These are phyloP conservation scores for Primulina eburnea DNA, from an alignment of 257 asterid genomes.

Conservation along the genomic window DNA sequence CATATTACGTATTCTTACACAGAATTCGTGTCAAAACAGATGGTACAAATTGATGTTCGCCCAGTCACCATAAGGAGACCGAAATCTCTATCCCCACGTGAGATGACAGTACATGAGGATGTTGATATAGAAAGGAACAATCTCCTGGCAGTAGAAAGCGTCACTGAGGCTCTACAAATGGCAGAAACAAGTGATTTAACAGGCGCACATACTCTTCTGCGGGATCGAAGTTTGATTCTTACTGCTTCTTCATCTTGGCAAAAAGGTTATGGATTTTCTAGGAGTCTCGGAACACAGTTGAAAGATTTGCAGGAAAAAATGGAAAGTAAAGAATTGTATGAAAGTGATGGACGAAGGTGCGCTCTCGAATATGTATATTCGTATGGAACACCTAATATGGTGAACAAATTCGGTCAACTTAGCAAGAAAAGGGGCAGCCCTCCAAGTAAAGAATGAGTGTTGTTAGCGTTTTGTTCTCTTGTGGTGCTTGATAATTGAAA, in stretches of 20 bases:
- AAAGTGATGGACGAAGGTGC: no score
- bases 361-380: no score
- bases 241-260: slow-evolving; percentile 17
- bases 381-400: no score
- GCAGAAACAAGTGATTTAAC: slow-evolving; percentile 18
- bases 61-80: slow-evolving; percentile 20
- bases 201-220: slow-evolving; percentile 10
- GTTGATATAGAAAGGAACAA: slow-evolving; percentile 23
- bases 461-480: no score
- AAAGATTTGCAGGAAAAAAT: no score
- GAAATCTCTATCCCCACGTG: background rate
- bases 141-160: slow-evolving; percentile 13
- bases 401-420: no score
- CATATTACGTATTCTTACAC: slow-evolving; percentile 22
- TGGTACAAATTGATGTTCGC: slow-evolving; percentile 11
- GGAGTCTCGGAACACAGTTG: no score
- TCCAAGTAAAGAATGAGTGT: no score
- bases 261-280: slow-evolving; percentile 16
- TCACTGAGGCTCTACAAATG: slow-evolving; percentile 21
- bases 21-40: slow-evolving; percentile 16
- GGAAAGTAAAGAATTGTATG: no score
- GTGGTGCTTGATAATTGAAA: no score
- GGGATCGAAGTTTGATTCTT: background rate
- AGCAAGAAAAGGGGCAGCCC: no score
- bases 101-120: slow-evolving; percentile 9